A percentile compares a stretch with the other conserved stretches of the same genome.
Conservation (phyloP, 1,139 yeast genomes). For the Yamadazyma atlantica region DNA sequence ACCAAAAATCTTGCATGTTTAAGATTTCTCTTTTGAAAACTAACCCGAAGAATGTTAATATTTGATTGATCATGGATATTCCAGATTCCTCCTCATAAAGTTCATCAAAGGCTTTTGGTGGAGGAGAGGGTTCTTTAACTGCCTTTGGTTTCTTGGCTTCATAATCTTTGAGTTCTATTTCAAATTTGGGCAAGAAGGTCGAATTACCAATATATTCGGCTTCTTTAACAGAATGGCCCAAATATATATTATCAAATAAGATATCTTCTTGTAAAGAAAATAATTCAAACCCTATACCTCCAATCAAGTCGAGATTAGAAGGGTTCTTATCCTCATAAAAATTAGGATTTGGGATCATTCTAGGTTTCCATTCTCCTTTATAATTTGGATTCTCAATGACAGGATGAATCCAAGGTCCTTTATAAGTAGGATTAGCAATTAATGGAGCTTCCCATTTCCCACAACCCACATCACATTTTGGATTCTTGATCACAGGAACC, state of each 20-base stretch:
- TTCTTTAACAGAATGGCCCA: slow-evolving; percentile 79
- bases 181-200: slow-evolving; percentile 65
- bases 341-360: slow-evolving; percentile 64
- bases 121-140: slow-evolving; percentile 33
- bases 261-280: slow-evolving; percentile 84
- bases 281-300: slow-evolving; percentile 84
- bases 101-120: slow-evolving; percentile 43
- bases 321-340: slow-evolving; percentile 62
- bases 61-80: slow-evolving; percentile 17
- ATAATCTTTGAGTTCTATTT: slow-evolving; percentile 48
- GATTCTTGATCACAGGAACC: slow-evolving; percentile 69
- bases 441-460: slow-evolving; percentile 64
- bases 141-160: slow-evolving; percentile 40
- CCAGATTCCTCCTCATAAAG: slow-evolving; percentile 27
- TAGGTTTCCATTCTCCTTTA: slow-evolving; percentile 79
- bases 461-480: slow-evolving; percentile 75
- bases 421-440: slow-evolving; percentile 65
- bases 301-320: slow-evolving; percentile 63
- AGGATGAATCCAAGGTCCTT: slow-evolving; percentile 79
- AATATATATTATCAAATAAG: slow-evolving; percentile 77
- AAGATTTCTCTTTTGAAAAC: slow-evolving; percentile 22
- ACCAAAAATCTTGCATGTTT: slow-evolving; percentile 31
- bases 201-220: slow-evolving; percentile 81
- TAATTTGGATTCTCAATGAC: slow-evolving; percentile 69
- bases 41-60: slow-evolving; percentile 21